Evolutionary conservation across 1,139 yeast species (phyloP), one percentile per base, ranked within the genome.

Genomic region (Yamadazyma sp.): DNA sequence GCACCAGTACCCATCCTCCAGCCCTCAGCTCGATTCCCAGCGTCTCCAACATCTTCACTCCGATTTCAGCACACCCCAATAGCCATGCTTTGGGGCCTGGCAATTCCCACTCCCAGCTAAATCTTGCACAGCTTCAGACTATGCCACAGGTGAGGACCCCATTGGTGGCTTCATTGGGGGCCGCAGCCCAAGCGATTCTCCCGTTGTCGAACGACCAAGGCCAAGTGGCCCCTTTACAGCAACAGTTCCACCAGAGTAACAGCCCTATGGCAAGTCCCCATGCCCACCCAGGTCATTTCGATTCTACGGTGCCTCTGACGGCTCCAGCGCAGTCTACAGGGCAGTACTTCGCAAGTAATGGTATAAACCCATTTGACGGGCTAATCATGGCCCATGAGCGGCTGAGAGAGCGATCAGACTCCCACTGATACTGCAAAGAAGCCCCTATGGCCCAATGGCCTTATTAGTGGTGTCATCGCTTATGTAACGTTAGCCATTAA

Each of bases 341-440:
- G 4, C 73, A 64, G 43, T 61, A 51, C 46, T 63, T 51, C 43
- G 73, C 69, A 7, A 65, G 56, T 39, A 62, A 64, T 43, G 73
- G 72, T 0, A 54, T 64, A 51, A 69, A 69, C 47, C 75, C 75
- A 10, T 69, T 68, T 45, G 75, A 69, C 46, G 72, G 72, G 11
- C 51, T 68, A 31, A 67, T 68, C 15, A 51, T 66, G 55, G 68
- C 68, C 3, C 50, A 48, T n/a, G 44, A 43, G n/a, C 18, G 31
- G 14, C 16, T 16, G 31, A 4, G 20, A 16, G 20, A 15, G 20
- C 10, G 31, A 12, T 16, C 31, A 5, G 31, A 28, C 10, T 28
- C 31, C n/a, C 31, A 28, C 5, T n/a, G n/a, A n/a, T n/a, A n/a
- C n/a, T n/a, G n/a, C n/a, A n/a, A n/a, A n/a, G n/a, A n/a, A n/a